Base-by-base conservation (phyloP, 768 basidiomycete genomes). In the Termitomyces titanicus region DNA sequence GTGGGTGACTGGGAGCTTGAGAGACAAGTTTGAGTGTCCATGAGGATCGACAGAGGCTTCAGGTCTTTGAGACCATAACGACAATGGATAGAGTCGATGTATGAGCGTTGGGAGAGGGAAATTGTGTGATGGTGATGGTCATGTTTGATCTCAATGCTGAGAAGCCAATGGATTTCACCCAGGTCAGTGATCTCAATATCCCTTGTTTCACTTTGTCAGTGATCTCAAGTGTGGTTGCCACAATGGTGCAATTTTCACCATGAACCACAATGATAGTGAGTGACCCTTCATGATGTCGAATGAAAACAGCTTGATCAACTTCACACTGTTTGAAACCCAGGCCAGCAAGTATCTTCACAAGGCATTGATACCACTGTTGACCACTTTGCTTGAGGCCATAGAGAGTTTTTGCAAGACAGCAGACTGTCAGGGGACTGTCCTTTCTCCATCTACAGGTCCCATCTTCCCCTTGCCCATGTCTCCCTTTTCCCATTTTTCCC, bases 371-470 rank as follows among this genome's bases (percentile, higher is more conserved):
- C 64, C 66, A 70, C 6, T 38, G n/a, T 10, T 45, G 53, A 7
- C 63, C 59, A 0, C 58, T 56, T 43, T 70, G 69, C 45, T 66
- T 68, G 2, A 71, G 51, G 25, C 72, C 63, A 47, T 24, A 54
- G 43, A 53, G 47, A 1, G 67, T 62, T 42, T 68, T 68, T 7
- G 25, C 24, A 7, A 72, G 64, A 2, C 50, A 52, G 29, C 62
- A 66, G 2, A 69, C 67, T 13, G n/a, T n/a, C n/a, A n/a, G n/a
- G n/a, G n/a, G n/a, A n/a, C n/a, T n/a, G n/a, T n/a, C n/a, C n/a
- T n/a, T n/a, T n/a, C n/a, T n/a, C n/a, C n/a, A n/a, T n/a, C n/a
- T n/a, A n/a, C n/a, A n/a, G n/a, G n/a, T n/a, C n/a, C n/a, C n/a
- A n/a, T n/a, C n/a, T n/a, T n/a, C n/a, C n/a, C n/a, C n/a, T n/a